Percentiles rank a stretch among this genome's conserved stretches.
Conservation (phyloP, 257 asterid genomes). For the Scutellaria barbata region DNA sequence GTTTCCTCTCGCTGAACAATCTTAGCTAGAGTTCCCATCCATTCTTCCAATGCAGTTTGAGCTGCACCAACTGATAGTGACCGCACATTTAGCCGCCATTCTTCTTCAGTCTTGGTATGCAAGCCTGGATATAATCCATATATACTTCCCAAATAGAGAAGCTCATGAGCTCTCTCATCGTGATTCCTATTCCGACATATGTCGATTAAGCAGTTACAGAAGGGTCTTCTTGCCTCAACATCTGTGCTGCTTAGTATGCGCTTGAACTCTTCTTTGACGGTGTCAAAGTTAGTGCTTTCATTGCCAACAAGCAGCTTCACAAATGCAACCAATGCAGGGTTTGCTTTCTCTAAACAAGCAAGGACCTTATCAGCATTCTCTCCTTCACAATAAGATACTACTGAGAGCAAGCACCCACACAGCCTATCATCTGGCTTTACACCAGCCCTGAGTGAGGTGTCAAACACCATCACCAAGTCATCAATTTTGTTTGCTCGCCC, state of each 20-base stretch:
- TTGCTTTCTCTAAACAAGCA: slow-evolving; percentile 53
- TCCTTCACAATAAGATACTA: slow-evolving; percentile 66
- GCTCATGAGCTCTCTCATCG: slow-evolving; percentile 75
- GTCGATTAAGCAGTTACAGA: slow-evolving; percentile 89
- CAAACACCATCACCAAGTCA: slow-evolving; percentile 72
- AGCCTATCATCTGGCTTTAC: slow-evolving; percentile 89
- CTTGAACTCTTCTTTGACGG: slow-evolving; percentile 65
- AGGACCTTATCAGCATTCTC: slow-evolving; percentile 70
- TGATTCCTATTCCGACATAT: slow-evolving; percentile 63
- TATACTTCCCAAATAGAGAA: slow-evolving; percentile 66
- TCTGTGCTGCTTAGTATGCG: slow-evolving; percentile 56
- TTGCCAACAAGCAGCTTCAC: slow-evolving; percentile 46
- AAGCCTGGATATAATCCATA: slow-evolving; percentile 85
- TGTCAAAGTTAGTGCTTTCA: slow-evolving; percentile 43
- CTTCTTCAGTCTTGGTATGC: slow-evolving; percentile 81
- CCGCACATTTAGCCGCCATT: slow-evolving; percentile 83
- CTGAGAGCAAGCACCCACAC: slow-evolving; percentile 86
- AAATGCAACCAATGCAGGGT: slow-evolving; percentile 47
- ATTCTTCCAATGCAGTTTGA: slow-evolving; percentile 85
- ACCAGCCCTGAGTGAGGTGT: slow-evolving; percentile 56
- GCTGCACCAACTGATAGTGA: slow-evolving; percentile 93
- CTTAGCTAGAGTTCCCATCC: slow-evolving; percentile 74
- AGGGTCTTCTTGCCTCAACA: slow-evolving; percentile 80
- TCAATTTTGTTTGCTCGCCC: slow-evolving; percentile 77
- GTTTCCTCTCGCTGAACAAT: slow-evolving; percentile 60